Base-by-base conservation (phyloP, 148 eudicot genomes). In the Camellia granthamiana region DNA sequence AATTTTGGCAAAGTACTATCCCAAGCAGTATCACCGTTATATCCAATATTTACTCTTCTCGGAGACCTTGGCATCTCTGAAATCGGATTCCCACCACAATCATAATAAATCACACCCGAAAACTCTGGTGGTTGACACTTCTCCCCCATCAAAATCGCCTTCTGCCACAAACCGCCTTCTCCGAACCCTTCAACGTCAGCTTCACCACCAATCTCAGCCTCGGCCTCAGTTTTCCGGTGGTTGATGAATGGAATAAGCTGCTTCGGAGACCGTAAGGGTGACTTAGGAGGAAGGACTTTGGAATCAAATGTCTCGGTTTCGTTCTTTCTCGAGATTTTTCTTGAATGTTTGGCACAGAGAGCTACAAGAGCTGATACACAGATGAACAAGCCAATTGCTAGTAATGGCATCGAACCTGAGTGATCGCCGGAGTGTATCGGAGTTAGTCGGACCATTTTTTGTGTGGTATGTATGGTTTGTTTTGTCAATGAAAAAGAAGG, bases 81-180 rank as follows among this genome's bases (percentile, higher is more conserved):
- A 41, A 90, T 75, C 58, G 78, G 81, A n/a, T 86, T 83, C 2
- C 93, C 95, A 64, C 42, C 76, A 74, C 76, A 80, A 85, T 93
- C 95, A 67, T 93, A 93, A 80, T 87, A 91, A 64, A 93, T 90
- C 5, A 89, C 95, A 13, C 95, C 97, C 3, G 93, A 87, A 82
- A 89, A 91, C 77, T 91, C 92, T 8, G 88, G 92, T 3, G 94
- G 97, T 67, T 89, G 94, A 70, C 97, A 93, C 81, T 89, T 93
- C 49, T 91, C 94, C 0, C 97, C 97, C 94, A 93, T 91, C 80
- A 91, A 75, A 0, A 93, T 93, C 8, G 85, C 82, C 83, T 91
- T 93, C 65, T 91, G 94, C 97, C 97, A 93, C 78, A 93, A 49
- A 1, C 92, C 94, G 38, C 83, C 90, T 74, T 90, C 91, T 64